Evolutionary conservation across 2,329 filamentous ascomycete genomes (phyloP), one percentile per base, ranked within the genome.

Genomic region (Cladosporium austrohemisphaericum): DNA sequence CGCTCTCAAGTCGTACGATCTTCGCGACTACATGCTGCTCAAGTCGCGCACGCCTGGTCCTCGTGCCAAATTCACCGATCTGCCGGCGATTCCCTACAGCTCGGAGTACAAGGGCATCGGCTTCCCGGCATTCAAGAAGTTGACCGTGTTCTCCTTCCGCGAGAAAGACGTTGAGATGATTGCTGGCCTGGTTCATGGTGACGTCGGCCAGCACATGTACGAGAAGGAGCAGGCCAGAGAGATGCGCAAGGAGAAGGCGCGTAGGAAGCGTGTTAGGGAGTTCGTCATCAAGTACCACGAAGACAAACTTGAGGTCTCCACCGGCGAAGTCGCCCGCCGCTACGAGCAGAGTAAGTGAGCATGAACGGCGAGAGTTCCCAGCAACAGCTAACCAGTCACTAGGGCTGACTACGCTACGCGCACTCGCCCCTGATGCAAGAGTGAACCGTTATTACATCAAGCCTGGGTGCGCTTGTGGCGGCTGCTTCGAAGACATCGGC

Each of bases 1-100:
- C 2, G 53, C 53, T 8, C 13, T 49, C 3, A 28, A 23, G 33
- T 5, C 20, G 4, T 51, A 41, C 32, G 51, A 55, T 35, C 49
- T 55, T 5, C 43, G 48, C 9, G 51, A 49, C 26, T 55, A 50
- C 29, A 53, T 53, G 47, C 41, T 55, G 8, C 13, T 55, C 28
- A 49, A 49, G 29, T 45, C 53, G 4, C 51, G 53, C n/a, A 41
- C 41, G 26, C 48, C 53, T 9, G 53, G 53, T 11, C 51, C 51
- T 3, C 37, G 51, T 13, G 51, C 53, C 0, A 53, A 51, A 19
- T 31, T 43, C n/a, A 41, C 14, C 9, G 31, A 51, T 16, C 23
- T 55, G 14, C 53, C 53, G 4, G 11, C 11, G n/a, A 53, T 55
- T 22, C 13, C 51, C 3, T 55, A 53, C 11, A 33, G 35, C n/a